Conservation (phyloP, 2,329 filamentous ascomycete species). For the Alternaria conjuncta region DNA sequence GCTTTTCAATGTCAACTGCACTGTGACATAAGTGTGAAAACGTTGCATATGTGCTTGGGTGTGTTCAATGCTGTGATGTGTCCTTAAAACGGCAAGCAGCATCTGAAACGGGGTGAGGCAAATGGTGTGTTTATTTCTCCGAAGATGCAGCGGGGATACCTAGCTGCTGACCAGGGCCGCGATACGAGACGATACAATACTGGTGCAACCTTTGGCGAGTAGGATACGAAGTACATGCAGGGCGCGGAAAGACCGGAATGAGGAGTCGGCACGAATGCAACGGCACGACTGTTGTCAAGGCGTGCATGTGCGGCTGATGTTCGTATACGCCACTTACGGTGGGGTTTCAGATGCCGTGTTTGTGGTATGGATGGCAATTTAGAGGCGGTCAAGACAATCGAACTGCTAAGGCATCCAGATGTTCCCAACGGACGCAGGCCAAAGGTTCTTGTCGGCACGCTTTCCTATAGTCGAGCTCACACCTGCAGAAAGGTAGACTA, state of each 20-base stretch:
- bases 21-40: background rate
- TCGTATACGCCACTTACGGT: constrained; percentile 6
- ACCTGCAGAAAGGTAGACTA: constrained; percentile 2
- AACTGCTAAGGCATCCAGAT: constrained; percentile 1
- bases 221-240: constrained; percentile 9
- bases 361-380: background rate
- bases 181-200: constrained; percentile 1
- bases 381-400: background rate
- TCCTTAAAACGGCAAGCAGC: background rate
- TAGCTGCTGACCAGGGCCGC: background rate
- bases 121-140: constrained; percentile 1
- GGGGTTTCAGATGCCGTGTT: background rate
- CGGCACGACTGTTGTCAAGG: constrained; percentile 3
- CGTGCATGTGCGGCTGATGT: constrained; percentile 19
- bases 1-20: background rate
- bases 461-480: constrained; percentile 9
- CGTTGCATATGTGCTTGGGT: background rate
- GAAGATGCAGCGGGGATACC: constrained; percentile 3
- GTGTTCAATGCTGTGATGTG: background rate
- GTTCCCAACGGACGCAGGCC: constrained; percentile 3
- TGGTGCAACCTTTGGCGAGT: constrained; percentile 1
- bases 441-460: constrained; percentile 9
- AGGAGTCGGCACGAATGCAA: background rate
- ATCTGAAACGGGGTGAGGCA: background rate
- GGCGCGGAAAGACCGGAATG: constrained; percentile 8